phyloP scores from a whole-genome alignment of 2,329 filamentous ascomycete species.

The Fusarium hainanense region DNA sequence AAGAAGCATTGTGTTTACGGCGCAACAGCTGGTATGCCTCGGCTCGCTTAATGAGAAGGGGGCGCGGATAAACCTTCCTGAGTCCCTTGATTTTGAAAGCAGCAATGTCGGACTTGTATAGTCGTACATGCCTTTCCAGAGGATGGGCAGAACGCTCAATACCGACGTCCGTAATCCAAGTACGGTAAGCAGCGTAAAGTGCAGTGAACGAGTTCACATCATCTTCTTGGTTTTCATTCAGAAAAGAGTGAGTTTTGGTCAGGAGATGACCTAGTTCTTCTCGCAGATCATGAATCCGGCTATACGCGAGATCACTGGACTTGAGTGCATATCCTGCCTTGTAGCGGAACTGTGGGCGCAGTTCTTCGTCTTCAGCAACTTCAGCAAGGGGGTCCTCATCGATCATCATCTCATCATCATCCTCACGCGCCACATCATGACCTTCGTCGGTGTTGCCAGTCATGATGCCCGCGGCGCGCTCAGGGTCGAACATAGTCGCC shows the following conservation, averaged over 20 bases:
- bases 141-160: conserved; percentile 96
- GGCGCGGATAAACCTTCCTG: conserved; percentile 90
- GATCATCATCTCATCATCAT: conserved; percentile 58
- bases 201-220: conserved; percentile 96
- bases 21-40: conserved; percentile 95
- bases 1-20: conserved; percentile 91
- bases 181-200: conserved; percentile 89
- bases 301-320: conserved; percentile 67
- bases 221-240: conserved; percentile 87
- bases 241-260: conserved; percentile 85
- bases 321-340: conserved; percentile 85
- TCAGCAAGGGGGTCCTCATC: conserved; percentile 69
- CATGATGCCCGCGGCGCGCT: conserved; percentile 70
- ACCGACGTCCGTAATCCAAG: conserved; percentile 97
- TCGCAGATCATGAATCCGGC: conserved; percentile 81
- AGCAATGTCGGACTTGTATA: conserved; percentile 87
- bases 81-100: conserved; percentile 95
- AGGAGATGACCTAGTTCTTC: conserved; percentile 83
- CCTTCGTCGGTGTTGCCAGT: conserved; percentile 59
- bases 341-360: conserved; percentile 88
- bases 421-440: conserved; percentile 61
- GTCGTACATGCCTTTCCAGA: conserved; percentile 83
- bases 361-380: conserved; percentile 80
- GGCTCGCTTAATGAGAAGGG: conserved; percentile 89
- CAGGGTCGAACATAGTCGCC: conserved; percentile 87